A percentile compares a stretch with the other conserved stretches of the same genome.
These are phyloP conservation scores for Clonostachys chloroleuca DNA, from an alignment of 2,329 filamentous ascomycete species.

Conservation along the genomic window DNA sequence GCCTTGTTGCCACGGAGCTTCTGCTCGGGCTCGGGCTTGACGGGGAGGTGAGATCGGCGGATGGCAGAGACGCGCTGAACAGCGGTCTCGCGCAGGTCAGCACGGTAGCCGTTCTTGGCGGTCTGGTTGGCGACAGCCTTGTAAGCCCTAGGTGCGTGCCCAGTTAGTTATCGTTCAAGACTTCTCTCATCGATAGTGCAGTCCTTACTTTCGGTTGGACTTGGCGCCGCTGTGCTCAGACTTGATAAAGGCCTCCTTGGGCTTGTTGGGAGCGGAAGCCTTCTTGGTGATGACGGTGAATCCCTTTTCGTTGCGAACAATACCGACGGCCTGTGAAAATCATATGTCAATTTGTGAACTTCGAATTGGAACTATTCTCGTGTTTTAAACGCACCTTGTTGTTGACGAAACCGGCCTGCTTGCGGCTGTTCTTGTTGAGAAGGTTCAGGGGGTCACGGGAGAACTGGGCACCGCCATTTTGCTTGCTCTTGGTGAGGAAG, in stretches of 20 bases:
- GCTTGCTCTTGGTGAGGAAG: constrained; percentile 87
- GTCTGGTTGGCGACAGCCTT: constrained; percentile 78
- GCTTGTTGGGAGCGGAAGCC: constrained; percentile 65
- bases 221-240: constrained; percentile 68
- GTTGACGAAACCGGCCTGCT: constrained; percentile 93
- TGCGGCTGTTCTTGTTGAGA: constrained; percentile 85
- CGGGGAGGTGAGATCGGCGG: constrained; percentile 71
- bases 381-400: constrained; percentile 64
- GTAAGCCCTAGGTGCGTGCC: constrained; percentile 65
- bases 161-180: neutral
- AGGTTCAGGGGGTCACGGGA: constrained; percentile 94
- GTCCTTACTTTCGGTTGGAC: constrained; percentile 62
- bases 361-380: no score
- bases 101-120: constrained; percentile 81
- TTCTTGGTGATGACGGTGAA: constrained; percentile 85
- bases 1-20: constrained; percentile 81
- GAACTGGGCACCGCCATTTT: constrained; percentile 78
- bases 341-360: constrained; percentile 1
- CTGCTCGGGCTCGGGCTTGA: constrained; percentile 68
- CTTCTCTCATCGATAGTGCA: neutral
- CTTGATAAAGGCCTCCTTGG: constrained; percentile 60
- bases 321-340: constrained; percentile 69
- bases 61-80: constrained; percentile 85
- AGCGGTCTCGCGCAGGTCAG: constrained; percentile 72
- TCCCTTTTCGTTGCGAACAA: constrained; percentile 71